Evolutionary conservation across 148 eudicot species (phyloP), one percentile per base, ranked within the genome.

Genomic region (Fagopyrum tataricum): DNA sequence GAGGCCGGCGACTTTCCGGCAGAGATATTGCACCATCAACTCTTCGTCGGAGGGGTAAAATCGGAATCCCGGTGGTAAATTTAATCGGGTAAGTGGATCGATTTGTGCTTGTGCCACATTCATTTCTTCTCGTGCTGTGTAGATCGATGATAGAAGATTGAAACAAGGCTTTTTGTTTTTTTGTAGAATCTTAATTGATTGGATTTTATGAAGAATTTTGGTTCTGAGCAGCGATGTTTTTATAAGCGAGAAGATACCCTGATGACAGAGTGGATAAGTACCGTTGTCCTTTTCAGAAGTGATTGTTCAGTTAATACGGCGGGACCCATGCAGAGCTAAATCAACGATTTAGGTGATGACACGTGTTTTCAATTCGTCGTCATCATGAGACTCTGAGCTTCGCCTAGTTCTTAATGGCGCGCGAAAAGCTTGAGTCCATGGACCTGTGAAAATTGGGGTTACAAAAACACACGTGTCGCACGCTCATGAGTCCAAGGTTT

Each of bases 31-130:
- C 23, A 92, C 93, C 58, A 92, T 46, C 0, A 92, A 86, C 76
- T 92, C 97, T 62, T 88, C 97, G 56, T 92, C 97, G 0, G 97
- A 90, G 0, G 97, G 97, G 76, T 79, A 84, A 72, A 92, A 92
- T 20, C 97, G 81, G 73, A 92, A 92, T 18, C 97, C 97, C 8
- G 97, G 95, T 4, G 97, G 97, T 68, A 92, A 78, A 55, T 88
- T 80, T 58, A 88, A 77, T 70, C 86, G 95, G 12, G 90, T 73
- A 20, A 81, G 75, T 5, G 88, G 91, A 69, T 88, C 91, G 5
- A 53, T 73, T 31, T 78, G 31, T 26, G 31, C 88, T 40, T 71
- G 80, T 1, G 31, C 31, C 31, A 84, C 52, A 21, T 85, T 89
- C 96, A 87, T 90, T 78, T 67, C 77, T 31, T 26, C 37, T 23